A percentile compares a stretch with the other conserved stretches of the same genome.
These are phyloP conservation scores for Cornus suecica DNA, from an alignment of 148 eudicot genomes.

Conservation along the genomic window DNA sequence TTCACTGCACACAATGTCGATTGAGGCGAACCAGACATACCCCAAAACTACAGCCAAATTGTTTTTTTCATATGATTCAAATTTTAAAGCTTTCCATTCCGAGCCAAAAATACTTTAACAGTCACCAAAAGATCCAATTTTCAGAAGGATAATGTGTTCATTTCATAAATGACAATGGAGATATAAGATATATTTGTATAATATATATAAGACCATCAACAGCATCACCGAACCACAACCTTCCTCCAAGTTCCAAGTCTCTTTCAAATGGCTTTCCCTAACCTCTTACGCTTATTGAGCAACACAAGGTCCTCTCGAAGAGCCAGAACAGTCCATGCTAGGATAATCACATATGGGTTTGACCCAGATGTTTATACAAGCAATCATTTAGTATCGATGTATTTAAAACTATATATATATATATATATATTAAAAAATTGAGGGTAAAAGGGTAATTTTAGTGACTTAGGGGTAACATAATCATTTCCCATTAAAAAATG, in stretches of 20 bases:
- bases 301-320: conserved; percentile 18
- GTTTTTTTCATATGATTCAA: too few relatives aligned
- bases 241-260: background rate
- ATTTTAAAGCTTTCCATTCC: background rate
- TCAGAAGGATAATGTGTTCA: background rate
- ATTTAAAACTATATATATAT: too few relatives aligned
- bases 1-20: conserved; percentile 40
- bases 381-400: conserved; percentile 36
- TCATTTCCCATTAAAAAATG: too few relatives aligned
- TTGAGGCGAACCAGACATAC: conserved; percentile 57
- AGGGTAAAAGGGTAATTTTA: too few relatives aligned
- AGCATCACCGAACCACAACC: background rate
- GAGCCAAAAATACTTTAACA: too few relatives aligned
- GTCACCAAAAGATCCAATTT: background rate
- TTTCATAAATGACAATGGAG: too few relatives aligned
- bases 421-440: too few relatives aligned
- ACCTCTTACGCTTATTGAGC: conserved; percentile 25
- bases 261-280: conserved; percentile 17
- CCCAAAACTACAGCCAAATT: conserved; percentile 25
- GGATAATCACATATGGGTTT: conserved; percentile 25
- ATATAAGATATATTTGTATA: too few relatives aligned
- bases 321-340: conserved; percentile 34
- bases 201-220: background rate
- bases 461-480: too few relatives aligned
- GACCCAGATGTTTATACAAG: conserved; percentile 24